A percentile compares a stretch with the other conserved stretches of the same genome.
Conservation (phyloP, 192 early-diverging fungal genomes). For the Haplosporangium gracile region DNA sequence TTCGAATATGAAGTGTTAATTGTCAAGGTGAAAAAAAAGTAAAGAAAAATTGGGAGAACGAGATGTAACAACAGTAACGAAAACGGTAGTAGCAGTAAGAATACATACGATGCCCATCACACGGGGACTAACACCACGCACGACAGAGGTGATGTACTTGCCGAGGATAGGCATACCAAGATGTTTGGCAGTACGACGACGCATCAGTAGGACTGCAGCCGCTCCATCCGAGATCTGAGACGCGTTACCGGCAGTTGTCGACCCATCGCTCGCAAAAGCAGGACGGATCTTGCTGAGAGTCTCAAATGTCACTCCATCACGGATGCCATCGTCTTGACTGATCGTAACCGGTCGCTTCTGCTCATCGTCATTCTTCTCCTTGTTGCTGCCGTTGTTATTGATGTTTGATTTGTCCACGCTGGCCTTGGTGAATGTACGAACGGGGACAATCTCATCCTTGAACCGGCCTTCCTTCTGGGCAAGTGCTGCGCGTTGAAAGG, state of each 20-base stretch:
- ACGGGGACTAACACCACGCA: constrained; percentile 89
- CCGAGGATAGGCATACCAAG: constrained; percentile 87
- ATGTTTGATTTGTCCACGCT: constrained; percentile 57
- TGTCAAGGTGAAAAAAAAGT: no score
- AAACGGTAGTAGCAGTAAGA: no score
- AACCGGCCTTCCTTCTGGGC: constrained; percentile 93
- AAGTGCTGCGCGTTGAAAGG: constrained; percentile 82
- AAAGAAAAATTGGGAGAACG: no score
- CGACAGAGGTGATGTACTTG: constrained; percentile 87
- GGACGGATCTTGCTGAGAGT: constrained; percentile 84
- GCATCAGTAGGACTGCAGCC: constrained; percentile 94
- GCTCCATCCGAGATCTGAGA: constrained; percentile 99
- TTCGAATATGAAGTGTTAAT: no score
- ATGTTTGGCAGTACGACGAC: constrained; percentile 87
- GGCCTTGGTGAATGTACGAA: constrained; percentile 75
- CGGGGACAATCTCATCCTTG: constrained; percentile 91
- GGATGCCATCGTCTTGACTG: constrained; percentile 91
- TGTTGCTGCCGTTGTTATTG: constrained; percentile 60
- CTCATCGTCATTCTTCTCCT: constrained; percentile 35
- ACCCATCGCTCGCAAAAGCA: constrained; percentile 81
- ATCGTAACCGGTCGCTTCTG: constrained; percentile 64
- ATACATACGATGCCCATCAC: constrained; percentile 88
- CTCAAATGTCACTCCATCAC: constrained; percentile 83
- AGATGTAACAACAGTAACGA: no score
- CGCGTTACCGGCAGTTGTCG: constrained; percentile 93